A percentile compares a stretch with the other conserved stretches of the same genome.
Evolutionary conservation across 2,329 filamentous ascomycete genomes (phyloP).

Genomic region (Lasiodiplodia hormozganensis): DNA sequence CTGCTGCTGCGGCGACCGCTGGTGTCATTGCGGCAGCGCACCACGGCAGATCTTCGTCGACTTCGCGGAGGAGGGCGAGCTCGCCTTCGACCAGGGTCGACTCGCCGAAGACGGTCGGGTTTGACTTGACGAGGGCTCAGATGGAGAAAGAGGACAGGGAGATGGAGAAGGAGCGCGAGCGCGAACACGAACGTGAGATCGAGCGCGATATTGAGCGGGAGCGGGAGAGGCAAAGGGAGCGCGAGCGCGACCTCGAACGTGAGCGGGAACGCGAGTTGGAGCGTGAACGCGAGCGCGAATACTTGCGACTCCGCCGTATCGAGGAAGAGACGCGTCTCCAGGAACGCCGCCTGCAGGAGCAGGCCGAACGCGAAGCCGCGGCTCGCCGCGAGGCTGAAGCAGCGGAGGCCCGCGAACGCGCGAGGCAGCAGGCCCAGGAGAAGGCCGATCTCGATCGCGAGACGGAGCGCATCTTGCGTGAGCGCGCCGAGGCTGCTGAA

Average conservation of each 20-base stretch:
- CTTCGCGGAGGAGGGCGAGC: slow-evolving; percentile 17
- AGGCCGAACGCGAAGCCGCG: slow-evolving; percentile 33
- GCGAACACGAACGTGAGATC: slow-evolving; percentile 32
- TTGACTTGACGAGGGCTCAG: slow-evolving; percentile 65
- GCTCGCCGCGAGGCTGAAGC: slow-evolving; percentile 35
- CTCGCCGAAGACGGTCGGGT: slow-evolving; percentile 59
- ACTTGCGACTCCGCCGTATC: slow-evolving; percentile 22
- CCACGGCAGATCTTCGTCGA: slow-evolving; percentile 4
- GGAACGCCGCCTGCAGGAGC: slow-evolving; percentile 33
- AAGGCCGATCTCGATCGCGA: slow-evolving; percentile 38
- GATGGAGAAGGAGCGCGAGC: slow-evolving; percentile 41
- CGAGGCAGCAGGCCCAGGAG: slow-evolving; percentile 36
- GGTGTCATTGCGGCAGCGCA: slow-evolving; percentile 37
- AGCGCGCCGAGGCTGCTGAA: slow-evolving; percentile 34
- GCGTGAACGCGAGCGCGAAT: slow-evolving; percentile 4
- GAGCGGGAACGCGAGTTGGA: slow-evolving; percentile 35
- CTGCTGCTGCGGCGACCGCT: slow-evolving; percentile 51
- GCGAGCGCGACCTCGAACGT: slow-evolving; percentile 34
- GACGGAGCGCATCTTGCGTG: slow-evolving; percentile 41
- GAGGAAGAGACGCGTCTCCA: slow-evolving; percentile 36
- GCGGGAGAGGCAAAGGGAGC: slow-evolving; percentile 33
- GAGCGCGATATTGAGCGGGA: slow-evolving; percentile 30
- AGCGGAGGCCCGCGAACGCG: slow-evolving; percentile 33
- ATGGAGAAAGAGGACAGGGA: slow-evolving; percentile 55
- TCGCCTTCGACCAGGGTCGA: slow-evolving; percentile 32